Base-by-base conservation (phyloP, 78 protist genomes). In the Neovahlkampfia damariscottae region DNA sequence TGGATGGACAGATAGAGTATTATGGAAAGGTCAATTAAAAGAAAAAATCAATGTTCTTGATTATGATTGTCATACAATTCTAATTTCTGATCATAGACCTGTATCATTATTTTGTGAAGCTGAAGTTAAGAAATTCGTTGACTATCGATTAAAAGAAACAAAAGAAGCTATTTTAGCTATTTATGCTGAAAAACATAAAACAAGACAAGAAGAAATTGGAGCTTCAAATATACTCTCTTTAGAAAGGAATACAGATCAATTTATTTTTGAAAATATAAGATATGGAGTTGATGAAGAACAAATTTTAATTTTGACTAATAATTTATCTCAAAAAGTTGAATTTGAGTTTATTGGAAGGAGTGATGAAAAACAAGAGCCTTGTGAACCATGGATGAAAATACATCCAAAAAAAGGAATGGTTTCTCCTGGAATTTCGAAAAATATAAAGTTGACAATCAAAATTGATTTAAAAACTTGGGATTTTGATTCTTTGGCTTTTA, bases 1-100 rank as follows among this genome's bases (percentile, higher is more conserved):
- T 8, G 74, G 89, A 29, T 89, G 87, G 87, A 79, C 88, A 5
- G 93, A 85, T 70, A 71, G 89, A 41, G 40, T 85, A 28, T 77
- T 89, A 8, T 85, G 0, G 71, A 34, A 67, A 9, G 77, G 62
- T 19, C 62, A 19, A n/a, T 50, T 19, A 19, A 19, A 19, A n/a
- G 62, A 50, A n/a, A 50, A 50, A 19, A 19, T 50, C 62, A 50
- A n/a, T 19, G 34, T n/a, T n/a, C 19, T 19, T n/a, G 19, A 19
- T 50, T 50, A 50, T 19, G 62, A 50, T 50, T 19, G 62, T 50
- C 19, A 50, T 19, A 19, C 19, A 50, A n/a, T 50, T n/a, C 19
- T 50, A 50, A 50, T 50, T 50, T 50, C 62, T 19, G 62, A 50
- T 50, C 62, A 50, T 50, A n/a, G 19, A 19, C 62, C 62, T n/a